phyloP scores from a whole-genome alignment of 768 basidiomycete species.

The Leccinum ochraceum region DNA sequence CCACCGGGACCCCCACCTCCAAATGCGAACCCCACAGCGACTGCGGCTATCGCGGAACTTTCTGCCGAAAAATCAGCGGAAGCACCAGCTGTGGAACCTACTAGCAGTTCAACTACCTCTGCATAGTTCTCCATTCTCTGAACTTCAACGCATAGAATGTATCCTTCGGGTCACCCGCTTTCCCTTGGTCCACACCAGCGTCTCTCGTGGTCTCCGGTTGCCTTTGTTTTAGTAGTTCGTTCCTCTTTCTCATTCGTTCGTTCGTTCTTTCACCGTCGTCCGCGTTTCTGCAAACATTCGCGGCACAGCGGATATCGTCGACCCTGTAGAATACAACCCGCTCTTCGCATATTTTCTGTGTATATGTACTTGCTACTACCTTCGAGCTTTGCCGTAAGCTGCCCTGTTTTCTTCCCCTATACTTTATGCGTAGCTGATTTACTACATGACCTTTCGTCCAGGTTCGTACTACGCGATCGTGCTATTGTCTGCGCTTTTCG shows the following conservation, averaged over 20 bases:
- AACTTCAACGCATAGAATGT: slow-evolving; percentile 27
- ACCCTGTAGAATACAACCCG: slow-evolving; percentile 27
- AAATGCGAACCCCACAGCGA: slow-evolving; percentile 12
- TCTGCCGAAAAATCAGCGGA: slow-evolving; percentile 30
- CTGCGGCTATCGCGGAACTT: slow-evolving; percentile 18
- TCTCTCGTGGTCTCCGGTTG: slow-evolving; percentile 14
- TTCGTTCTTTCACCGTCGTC: slow-evolving; percentile 13
- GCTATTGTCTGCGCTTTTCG: slow-evolving; percentile 11
- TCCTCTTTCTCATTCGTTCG: background rate
- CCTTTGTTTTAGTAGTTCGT: slow-evolving; percentile 31
- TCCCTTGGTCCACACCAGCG: slow-evolving; percentile 13
- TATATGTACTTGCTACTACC: slow-evolving; percentile 29
- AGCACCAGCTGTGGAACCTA: slow-evolving; percentile 17
- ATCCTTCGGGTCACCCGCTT: slow-evolving; percentile 20
- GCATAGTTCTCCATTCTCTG: slow-evolving; percentile 18
- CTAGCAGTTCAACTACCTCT: slow-evolving; percentile 18
- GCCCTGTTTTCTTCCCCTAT: slow-evolving; percentile 1
- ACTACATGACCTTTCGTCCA: slow-evolving; percentile 10
- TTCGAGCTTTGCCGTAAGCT: slow-evolving; percentile 4
- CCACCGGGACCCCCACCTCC: slow-evolving; percentile 27
- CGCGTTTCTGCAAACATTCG: slow-evolving; percentile 6
- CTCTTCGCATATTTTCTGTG: slow-evolving; percentile 28
- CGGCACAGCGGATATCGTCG: slow-evolving; percentile 17
- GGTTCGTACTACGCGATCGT: slow-evolving; percentile 10
- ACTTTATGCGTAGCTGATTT: slow-evolving; percentile 26